These are phyloP conservation scores for Pseudogymnoascus sp. DNA, from an alignment of 2,329 filamentous ascomycete genomes.

Conservation along the genomic window DNA sequence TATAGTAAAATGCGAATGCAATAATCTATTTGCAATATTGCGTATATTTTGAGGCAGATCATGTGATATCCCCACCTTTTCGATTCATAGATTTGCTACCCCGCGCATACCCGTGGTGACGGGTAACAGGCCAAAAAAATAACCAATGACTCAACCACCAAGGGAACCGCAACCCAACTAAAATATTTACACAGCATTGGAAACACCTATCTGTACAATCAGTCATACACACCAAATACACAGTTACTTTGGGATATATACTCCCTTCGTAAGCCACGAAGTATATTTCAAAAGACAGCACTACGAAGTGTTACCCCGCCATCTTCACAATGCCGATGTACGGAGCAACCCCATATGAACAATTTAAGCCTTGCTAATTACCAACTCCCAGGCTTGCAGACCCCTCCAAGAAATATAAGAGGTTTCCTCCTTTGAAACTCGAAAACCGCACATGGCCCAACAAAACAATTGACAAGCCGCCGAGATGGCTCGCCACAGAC, in stretches of 20 bases:
- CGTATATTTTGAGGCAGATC: background rate
- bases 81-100: background rate
- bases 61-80: background rate
- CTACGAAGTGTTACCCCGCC: constrained; percentile 4
- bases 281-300: background rate
- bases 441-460: constrained; percentile 39
- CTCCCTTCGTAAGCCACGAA: background rate
- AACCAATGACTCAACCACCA: constrained; percentile 5
- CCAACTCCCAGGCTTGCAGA: constrained; percentile 54
- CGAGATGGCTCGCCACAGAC: constrained; percentile 84
- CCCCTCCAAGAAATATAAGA: constrained; percentile 68
- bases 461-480: constrained; percentile 66
- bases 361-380: background rate
- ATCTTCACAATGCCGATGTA: constrained; percentile 11
- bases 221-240: background rate
- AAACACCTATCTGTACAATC: background rate
- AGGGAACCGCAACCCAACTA: background rate
- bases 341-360: background rate
- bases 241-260: background rate
- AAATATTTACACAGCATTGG: background rate
- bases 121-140: background rate
- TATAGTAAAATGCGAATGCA: background rate
- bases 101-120: constrained; percentile 1
- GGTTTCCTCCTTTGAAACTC: constrained; percentile 53
- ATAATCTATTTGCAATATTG: background rate